A percentile compares a stretch with the other conserved stretches of the same genome.
Evolutionary conservation across 495 filamentous ascomycete genomes (phyloP).

Genomic region (Sporormia fimetaria): DNA sequence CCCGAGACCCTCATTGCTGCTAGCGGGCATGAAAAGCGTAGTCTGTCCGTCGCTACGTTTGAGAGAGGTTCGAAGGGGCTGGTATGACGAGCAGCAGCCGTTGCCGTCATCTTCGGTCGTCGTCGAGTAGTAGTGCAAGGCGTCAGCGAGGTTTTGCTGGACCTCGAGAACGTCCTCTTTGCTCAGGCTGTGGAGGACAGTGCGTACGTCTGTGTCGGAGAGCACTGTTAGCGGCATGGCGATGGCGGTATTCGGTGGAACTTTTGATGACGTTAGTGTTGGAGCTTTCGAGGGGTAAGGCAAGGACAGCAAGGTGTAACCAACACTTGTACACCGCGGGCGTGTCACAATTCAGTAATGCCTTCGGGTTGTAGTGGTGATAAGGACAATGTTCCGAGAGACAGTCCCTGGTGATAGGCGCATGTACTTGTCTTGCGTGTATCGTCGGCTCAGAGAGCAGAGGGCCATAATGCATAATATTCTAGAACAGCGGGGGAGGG

Average conservation of each 20-base stretch:
- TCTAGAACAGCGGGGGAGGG: not conserved
- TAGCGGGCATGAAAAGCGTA: constrained; percentile 87
- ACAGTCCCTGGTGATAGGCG: too few relatives aligned
- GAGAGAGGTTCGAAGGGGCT: constrained; percentile 66
- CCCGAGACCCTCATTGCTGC: constrained; percentile 44
- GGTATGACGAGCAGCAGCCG: constrained; percentile 51
- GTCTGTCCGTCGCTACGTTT: constrained; percentile 60
- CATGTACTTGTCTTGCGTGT: too few relatives aligned
- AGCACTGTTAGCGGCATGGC: constrained; percentile 70
- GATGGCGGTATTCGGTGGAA: not conserved
- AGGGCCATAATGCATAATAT: too few relatives aligned
- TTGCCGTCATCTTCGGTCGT: constrained; percentile 39
- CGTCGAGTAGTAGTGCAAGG: constrained; percentile 74
- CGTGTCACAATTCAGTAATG: too few relatives aligned
- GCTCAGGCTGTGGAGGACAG: constrained; percentile 60
- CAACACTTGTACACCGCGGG: too few relatives aligned
- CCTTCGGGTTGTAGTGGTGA: too few relatives aligned
- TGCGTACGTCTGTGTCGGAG: constrained; percentile 54
- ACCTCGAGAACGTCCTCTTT: constrained; percentile 56
- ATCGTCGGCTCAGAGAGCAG: too few relatives aligned
- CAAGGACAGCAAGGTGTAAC: too few relatives aligned
- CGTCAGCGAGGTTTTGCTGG: constrained; percentile 53
- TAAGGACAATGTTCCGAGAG: too few relatives aligned
- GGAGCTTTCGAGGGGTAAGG: too few relatives aligned
- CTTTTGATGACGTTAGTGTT: too few relatives aligned